phyloP scores from a whole-genome alignment of 108 stramenopile species.

The Pseudonitzschia pungens region DNA sequence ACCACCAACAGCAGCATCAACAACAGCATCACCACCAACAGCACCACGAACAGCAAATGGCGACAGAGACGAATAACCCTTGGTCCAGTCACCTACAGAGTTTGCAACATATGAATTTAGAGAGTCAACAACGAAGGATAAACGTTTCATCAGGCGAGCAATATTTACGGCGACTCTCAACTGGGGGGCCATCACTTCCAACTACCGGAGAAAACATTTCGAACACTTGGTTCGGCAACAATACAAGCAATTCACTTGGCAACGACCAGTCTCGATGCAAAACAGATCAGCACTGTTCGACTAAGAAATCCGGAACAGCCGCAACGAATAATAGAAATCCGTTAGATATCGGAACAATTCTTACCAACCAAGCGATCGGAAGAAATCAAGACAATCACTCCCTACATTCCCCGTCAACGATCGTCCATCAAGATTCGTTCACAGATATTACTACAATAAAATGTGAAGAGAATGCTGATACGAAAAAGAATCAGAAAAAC shows the following conservation, averaged over 20 bases:
- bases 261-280: not conserved
- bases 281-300: not conserved
- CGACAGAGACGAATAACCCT: not conserved
- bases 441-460: not conserved
- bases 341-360: not conserved
- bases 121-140: not conserved
- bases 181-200: not conserved
- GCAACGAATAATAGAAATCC: not conserved
- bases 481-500: not conserved
- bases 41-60: not conserved
- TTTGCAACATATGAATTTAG: not conserved
- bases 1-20: conserved; percentile 1
- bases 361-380: not conserved
- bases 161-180: not conserved
- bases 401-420: not conserved
- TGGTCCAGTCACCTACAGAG: not conserved
- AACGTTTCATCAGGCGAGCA: not conserved
- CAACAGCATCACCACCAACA: not conserved
- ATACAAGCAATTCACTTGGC: not conserved
- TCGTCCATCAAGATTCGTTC: not conserved
- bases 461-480: not conserved
- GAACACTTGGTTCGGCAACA: not conserved
- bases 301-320: not conserved
- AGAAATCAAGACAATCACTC: not conserved
- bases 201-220: not conserved